phyloP scores from a whole-genome alignment of 805 yeast species.

The Sugiyamaella qingdaonensis region DNA sequence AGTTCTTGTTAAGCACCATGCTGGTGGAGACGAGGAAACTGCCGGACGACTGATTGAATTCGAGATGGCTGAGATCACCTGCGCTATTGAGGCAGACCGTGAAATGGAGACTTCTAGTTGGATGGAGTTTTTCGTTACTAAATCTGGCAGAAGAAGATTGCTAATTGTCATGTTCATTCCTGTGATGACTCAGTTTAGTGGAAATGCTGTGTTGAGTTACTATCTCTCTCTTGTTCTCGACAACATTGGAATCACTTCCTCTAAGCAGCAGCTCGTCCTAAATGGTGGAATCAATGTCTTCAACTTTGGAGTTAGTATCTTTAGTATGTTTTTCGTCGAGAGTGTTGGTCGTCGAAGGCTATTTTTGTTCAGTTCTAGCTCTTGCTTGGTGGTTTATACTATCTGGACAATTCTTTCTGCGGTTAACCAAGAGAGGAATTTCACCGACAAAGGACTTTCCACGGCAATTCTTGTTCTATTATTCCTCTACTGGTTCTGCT shows the following conservation, averaged over 20 bases:
- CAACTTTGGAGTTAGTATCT: slow-evolving; percentile 5
- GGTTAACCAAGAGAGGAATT: slow-evolving; percentile 4
- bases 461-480: slow-evolving; percentile 14
- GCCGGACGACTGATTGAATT: slow-evolving; percentile 15
- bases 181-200: slow-evolving; percentile 13
- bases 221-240: slow-evolving; percentile 48
- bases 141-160: slow-evolving; percentile 10
- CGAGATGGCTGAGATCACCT: slow-evolving; percentile 8
- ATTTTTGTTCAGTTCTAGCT: background rate
- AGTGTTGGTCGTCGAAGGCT: slow-evolving; percentile 1
- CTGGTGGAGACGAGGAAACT: slow-evolving; percentile 14
- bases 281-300: slow-evolving; percentile 10
- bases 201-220: slow-evolving; percentile 30
- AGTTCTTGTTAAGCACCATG: slow-evolving; percentile 24
- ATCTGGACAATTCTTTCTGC: slow-evolving; percentile 35
- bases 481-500: slow-evolving; percentile 11
- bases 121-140: slow-evolving; percentile 6
- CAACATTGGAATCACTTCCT: slow-evolving; percentile 49
- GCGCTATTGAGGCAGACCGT: background rate
- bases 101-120: background rate
- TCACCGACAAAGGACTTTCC: slow-evolving; percentile 3
- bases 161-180: slow-evolving; percentile 6
- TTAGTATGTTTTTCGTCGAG: slow-evolving; percentile 8
- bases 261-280: slow-evolving; percentile 11
- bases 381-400: slow-evolving; percentile 4